A percentile compares a stretch with the other conserved stretches of the same genome.
Conservation (phyloP, 1,284 basidiomycete genomes). For the Boletellus deceptivus region DNA sequence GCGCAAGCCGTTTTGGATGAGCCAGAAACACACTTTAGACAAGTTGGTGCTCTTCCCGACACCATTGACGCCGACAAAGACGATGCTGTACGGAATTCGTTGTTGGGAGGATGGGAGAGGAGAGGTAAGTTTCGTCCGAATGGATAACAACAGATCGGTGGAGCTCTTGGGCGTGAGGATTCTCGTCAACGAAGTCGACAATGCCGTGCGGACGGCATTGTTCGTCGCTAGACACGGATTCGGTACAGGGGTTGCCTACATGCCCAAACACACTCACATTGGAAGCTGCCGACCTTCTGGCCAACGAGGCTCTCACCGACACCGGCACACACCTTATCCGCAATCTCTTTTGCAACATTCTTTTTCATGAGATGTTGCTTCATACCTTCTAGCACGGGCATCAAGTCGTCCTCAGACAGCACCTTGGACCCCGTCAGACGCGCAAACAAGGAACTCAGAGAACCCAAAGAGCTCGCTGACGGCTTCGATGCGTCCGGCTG, state of each 20-base stretch:
- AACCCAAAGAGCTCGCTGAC: slow-evolving; percentile 52
- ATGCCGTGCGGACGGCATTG: slow-evolving; percentile 78
- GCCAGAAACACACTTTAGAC: slow-evolving; percentile 98
- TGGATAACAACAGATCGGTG: slow-evolving; percentile 87
- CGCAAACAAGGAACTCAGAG: slow-evolving; percentile 75
- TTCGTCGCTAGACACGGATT: slow-evolving; percentile 61
- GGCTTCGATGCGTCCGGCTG: slow-evolving; percentile 37
- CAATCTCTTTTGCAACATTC: slow-evolving; percentile 96
- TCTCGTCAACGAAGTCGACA: slow-evolving; percentile 87
- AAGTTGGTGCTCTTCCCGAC: slow-evolving; percentile 99
- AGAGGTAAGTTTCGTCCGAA: slow-evolving; percentile 70
- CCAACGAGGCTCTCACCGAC: slow-evolving; percentile 89
- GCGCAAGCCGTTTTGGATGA: slow-evolving; percentile 90
- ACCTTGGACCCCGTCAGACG: slow-evolving; percentile 83
- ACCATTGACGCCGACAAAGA: slow-evolving; percentile 99
- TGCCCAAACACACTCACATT: slow-evolving; percentile 55
- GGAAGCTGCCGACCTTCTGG: slow-evolving; percentile 85
- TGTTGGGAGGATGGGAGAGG: slow-evolving; percentile 69
- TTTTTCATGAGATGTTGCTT: slow-evolving; percentile 98
- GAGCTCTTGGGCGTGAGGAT: slow-evolving; percentile 96
- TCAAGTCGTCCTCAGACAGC: slow-evolving; percentile 80
- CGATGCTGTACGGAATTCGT: slow-evolving; percentile 87
- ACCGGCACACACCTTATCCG: slow-evolving; percentile 91
- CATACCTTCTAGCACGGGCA: slow-evolving; percentile 91
- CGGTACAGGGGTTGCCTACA: slow-evolving; percentile 3